phyloP scores from a whole-genome alignment of 176 grass and related monocot genomes.

The Zoysia japonica region DNA sequence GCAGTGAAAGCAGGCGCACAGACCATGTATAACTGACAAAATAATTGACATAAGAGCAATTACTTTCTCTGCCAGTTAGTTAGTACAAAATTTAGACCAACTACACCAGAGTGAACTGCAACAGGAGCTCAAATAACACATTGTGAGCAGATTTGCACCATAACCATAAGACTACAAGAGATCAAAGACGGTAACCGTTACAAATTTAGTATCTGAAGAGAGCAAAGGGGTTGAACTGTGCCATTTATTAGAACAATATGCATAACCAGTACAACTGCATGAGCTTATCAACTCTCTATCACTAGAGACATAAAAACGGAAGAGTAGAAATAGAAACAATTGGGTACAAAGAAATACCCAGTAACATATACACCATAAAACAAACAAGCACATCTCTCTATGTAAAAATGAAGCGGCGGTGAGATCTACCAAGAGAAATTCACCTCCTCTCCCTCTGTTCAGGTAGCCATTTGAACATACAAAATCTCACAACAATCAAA shows the following conservation, averaged over 20 bases:
- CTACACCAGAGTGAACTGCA: slow-evolving; percentile 1
- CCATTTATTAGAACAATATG: slow-evolving; percentile 27
- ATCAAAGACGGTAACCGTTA: slow-evolving; percentile 3
- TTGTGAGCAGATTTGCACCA: neutral
- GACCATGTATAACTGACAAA: neutral
- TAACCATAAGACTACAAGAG: neutral
- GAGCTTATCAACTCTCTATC: slow-evolving; percentile 27
- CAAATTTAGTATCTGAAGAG: slow-evolving; percentile 14
- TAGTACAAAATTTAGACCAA: neutral
- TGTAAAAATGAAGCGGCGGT: slow-evolving; percentile 55
- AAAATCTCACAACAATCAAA: slow-evolving; percentile 62
- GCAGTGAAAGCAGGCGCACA: neutral
- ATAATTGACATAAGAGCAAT: neutral
- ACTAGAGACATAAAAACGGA: slow-evolving; percentile 30
- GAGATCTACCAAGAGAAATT: slow-evolving; percentile 44
- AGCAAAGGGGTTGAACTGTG: slow-evolving; percentile 2
- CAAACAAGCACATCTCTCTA: slow-evolving; percentile 48
- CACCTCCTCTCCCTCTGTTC: slow-evolving; percentile 44
- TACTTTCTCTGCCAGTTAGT: neutral
- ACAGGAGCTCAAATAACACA: neutral
- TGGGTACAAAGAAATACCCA: slow-evolving; percentile 46
- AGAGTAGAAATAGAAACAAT: slow-evolving; percentile 35
- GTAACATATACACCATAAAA: slow-evolving; percentile 52
- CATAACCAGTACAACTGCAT: slow-evolving; percentile 33
- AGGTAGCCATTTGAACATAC: slow-evolving; percentile 53